phyloP scores from a whole-genome alignment of 352 stramenopile species.

The Pythium graminicola region DNA sequence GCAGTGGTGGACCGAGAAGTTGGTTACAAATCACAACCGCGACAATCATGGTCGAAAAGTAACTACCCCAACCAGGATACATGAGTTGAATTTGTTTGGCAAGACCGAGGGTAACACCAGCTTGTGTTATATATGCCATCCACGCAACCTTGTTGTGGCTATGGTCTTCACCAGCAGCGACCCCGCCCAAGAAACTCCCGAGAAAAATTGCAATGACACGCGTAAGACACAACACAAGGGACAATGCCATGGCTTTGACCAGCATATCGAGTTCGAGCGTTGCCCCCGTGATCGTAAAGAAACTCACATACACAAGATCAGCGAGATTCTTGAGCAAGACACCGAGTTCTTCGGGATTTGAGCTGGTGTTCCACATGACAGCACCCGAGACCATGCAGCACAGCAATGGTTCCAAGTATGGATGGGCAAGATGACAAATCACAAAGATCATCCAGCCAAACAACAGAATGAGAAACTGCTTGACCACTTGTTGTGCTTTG shows the following conservation, averaged over 20 bases:
- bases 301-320: slow-evolving; percentile 63
- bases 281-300: slow-evolving; percentile 66
- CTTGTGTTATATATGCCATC: slow-evolving; percentile 75
- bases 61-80: slow-evolving; percentile 61
- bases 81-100: slow-evolving; percentile 68
- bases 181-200: slow-evolving; percentile 44
- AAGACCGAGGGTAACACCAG: slow-evolving; percentile 56
- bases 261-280: slow-evolving; percentile 63
- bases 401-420: slow-evolving; percentile 58
- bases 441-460: slow-evolving; percentile 57
- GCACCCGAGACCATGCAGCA: slow-evolving; percentile 64
- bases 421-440: slow-evolving; percentile 48
- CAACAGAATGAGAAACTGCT: slow-evolving; percentile 54
- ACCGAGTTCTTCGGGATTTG: slow-evolving; percentile 47
- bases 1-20: slow-evolving; percentile 46
- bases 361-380: slow-evolving; percentile 57
- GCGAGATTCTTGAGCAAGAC: slow-evolving; percentile 46
- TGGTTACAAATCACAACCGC: slow-evolving; percentile 69
- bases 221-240: slow-evolving; percentile 44
- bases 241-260: slow-evolving; percentile 46
- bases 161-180: slow-evolving; percentile 37
- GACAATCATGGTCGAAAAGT: slow-evolving; percentile 72
- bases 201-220: slow-evolving; percentile 53
- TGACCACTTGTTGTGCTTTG: slow-evolving; percentile 34
- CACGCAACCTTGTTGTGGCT: slow-evolving; percentile 45